These are phyloP conservation scores for Erysimum cheiri DNA, from an alignment of 441 rosid species.

Conservation along the genomic window DNA sequence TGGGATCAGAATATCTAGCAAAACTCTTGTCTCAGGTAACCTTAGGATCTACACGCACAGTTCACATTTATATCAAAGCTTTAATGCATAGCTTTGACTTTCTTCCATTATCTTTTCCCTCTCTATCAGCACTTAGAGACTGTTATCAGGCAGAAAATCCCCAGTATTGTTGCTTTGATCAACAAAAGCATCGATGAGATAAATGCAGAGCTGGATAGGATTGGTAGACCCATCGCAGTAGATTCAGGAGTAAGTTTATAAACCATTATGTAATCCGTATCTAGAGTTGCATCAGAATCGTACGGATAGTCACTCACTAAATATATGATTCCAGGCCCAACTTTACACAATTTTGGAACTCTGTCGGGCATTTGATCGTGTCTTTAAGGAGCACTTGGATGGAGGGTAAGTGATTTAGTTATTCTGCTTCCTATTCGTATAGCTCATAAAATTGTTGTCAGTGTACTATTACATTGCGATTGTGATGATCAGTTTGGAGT, in stretches of 20 bases:
- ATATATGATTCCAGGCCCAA: slow-evolving; percentile 70
- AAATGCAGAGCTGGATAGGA: slow-evolving; percentile 93
- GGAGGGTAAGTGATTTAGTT: slow-evolving; percentile 74
- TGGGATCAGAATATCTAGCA: slow-evolving; percentile 99
- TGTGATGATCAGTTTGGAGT: neutral
- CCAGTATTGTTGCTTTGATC: slow-evolving; percentile 95
- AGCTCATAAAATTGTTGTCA: neutral
- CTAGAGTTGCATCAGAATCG: slow-evolving; percentile 1
- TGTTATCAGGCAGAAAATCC: slow-evolving; percentile 95
- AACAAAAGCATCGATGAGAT: slow-evolving; percentile 96
- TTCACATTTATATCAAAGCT: slow-evolving; percentile 4
- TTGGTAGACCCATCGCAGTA: slow-evolving; percentile 96
- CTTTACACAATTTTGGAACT: slow-evolving; percentile 93
- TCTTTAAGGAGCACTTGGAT: slow-evolving; percentile 97
- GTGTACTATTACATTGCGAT: slow-evolving; percentile 8
- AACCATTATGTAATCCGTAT: neutral
- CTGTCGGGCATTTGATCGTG: slow-evolving; percentile 98
- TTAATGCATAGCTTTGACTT: slow-evolving; percentile 14
- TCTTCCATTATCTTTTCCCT: slow-evolving; percentile 22
- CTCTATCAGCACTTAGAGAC: slow-evolving; percentile 82
- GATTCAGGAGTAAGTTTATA: slow-evolving; percentile 89
- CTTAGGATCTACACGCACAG: slow-evolving; percentile 28
- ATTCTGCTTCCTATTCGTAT: slow-evolving; percentile 28
- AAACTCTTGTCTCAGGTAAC: slow-evolving; percentile 87
- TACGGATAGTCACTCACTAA: slow-evolving; percentile 26